Evolutionary conservation across 768 basidiomycete species (phyloP).

Genomic region (Sporobolomyces roseus): DNA sequence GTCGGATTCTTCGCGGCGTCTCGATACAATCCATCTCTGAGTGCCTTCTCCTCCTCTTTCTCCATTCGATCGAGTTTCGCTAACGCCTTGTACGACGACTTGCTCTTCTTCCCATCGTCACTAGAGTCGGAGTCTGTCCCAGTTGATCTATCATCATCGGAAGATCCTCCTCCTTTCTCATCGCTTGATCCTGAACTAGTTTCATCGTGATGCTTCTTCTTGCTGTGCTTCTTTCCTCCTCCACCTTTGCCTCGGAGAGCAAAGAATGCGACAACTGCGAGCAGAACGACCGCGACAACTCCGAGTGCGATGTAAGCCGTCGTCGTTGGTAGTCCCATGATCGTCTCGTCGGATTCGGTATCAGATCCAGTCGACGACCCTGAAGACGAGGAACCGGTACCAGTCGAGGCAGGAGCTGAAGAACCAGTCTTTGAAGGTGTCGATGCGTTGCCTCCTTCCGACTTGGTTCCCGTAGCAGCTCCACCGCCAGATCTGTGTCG

Average conservation of each 20-base stretch:
- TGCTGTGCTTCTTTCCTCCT: no score
- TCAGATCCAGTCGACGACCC: not conserved
- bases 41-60: not conserved
- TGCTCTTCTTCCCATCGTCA: not conserved
- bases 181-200: not conserved
- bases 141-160: not conserved
- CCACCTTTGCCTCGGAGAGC: no score
- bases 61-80: conserved; percentile 8
- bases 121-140: not conserved
- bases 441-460: not conserved
- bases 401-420: not conserved
- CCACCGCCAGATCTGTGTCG: not conserved
- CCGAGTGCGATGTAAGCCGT: not conserved
- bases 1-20: not conserved
- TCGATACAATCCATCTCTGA: not conserved
- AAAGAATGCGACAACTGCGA: conserved; percentile 1
- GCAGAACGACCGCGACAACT: not conserved
- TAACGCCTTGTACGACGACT: not conserved
- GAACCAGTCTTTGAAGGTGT: not conserved
- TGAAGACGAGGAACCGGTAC: not conserved
- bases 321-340: conserved; percentile 11
- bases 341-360: not conserved
- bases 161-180: not conserved
- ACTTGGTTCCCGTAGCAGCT: not conserved
- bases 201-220: no score